phyloP scores from a whole-genome alignment of 2,329 filamentous ascomycete species.

The Microsporum audouinii region DNA sequence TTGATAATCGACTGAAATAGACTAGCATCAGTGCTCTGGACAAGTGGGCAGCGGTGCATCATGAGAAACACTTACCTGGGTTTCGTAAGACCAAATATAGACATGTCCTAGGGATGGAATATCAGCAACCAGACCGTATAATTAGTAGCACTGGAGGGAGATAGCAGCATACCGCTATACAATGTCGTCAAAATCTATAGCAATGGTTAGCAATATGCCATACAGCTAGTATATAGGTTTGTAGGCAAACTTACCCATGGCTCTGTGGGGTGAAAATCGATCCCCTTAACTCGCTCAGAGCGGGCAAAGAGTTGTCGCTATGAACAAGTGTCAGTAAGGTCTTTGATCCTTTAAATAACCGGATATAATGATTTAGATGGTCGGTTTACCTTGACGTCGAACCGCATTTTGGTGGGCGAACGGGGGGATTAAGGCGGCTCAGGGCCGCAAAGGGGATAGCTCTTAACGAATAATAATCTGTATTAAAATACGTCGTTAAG shows the following conservation, averaged over 20 bases:
- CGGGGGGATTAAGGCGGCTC: not conserved
- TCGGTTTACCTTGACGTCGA: slow-evolving; percentile 47
- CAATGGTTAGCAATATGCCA: slow-evolving; percentile 17
- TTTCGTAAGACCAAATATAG: slow-evolving; percentile 98
- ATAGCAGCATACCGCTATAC: slow-evolving; percentile 63
- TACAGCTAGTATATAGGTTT: not conserved
- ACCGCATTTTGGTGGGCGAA: slow-evolving; percentile 39
- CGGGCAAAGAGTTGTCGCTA: slow-evolving; percentile 75
- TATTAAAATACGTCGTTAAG: not conserved
- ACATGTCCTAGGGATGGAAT: slow-evolving; percentile 60
- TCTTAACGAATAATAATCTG: not conserved
- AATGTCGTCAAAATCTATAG: slow-evolving; percentile 68
- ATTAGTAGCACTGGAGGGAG: not conserved
- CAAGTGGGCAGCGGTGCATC: not conserved
- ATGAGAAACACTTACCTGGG: slow-evolving; percentile 45
- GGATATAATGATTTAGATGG: not conserved
- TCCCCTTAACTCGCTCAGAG: slow-evolving; percentile 91
- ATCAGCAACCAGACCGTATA: slow-evolving; percentile 12
- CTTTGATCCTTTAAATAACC: slow-evolving; percentile 6
- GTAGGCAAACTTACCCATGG: slow-evolving; percentile 59
- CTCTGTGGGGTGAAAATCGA: slow-evolving; percentile 94
- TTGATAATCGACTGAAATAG: slow-evolving; percentile 69
- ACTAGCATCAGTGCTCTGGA: slow-evolving; percentile 1
- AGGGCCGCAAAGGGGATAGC: slow-evolving; percentile 6
- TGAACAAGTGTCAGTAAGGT: slow-evolving; percentile 30